Evolutionary conservation across 768 basidiomycete genomes (phyloP).

Genomic region (Clavulina sp.): DNA sequence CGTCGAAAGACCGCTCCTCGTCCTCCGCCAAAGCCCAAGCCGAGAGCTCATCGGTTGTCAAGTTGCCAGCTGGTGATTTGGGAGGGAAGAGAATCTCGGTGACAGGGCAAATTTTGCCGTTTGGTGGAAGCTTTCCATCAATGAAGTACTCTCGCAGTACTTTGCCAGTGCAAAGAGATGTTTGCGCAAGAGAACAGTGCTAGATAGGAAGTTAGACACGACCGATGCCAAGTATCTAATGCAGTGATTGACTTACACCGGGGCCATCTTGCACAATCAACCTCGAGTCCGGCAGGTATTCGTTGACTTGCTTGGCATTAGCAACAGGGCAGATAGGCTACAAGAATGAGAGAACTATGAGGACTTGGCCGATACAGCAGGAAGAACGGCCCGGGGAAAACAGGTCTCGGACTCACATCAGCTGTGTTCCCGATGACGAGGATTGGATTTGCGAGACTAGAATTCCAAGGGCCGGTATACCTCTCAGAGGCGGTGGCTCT

Average conservation of each 20-base stretch:
- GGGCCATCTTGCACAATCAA: background rate
- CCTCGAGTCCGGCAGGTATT: background rate
- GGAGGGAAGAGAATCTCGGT: constrained; percentile 1
- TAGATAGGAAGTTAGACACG: background rate
- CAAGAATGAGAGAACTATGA: background rate
- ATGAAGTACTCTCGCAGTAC: background rate
- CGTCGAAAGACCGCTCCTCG: background rate
- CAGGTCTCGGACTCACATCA: constrained; percentile 5
- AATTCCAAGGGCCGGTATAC: constrained; percentile 2
- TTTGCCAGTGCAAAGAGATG: constrained; percentile 1
- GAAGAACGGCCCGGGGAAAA: background rate
- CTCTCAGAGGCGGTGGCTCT: background rate
- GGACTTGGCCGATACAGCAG: background rate
- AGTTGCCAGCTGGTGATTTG: background rate
- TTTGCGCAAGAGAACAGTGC: constrained; percentile 2
- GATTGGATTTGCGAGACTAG: constrained; percentile 3
- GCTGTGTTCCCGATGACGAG: constrained; percentile 6
- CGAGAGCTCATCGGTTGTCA: background rate
- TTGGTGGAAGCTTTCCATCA: background rate
- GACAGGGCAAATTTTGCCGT: background rate
- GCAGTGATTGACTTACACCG: background rate
- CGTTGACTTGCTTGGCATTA: constrained; percentile 5
- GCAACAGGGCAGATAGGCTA: constrained; percentile 2
- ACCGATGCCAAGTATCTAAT: background rate
- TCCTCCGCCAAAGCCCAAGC: background rate